phyloP scores from a whole-genome alignment of 2,329 filamentous ascomycete species.

The Penicillium olsonii region DNA sequence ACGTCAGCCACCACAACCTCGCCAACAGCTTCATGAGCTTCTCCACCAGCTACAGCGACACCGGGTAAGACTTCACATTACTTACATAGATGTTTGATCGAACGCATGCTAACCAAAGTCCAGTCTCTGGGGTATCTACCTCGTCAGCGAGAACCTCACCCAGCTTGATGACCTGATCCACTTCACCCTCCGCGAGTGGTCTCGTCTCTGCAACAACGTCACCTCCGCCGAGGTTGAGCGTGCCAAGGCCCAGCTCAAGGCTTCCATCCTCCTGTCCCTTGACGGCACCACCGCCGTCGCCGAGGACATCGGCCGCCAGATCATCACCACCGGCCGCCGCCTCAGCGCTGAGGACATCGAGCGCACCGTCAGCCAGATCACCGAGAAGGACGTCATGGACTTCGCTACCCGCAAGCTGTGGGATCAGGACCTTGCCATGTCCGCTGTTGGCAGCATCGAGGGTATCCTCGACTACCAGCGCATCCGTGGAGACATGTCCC shows the following conservation, averaged over 20 bases:
- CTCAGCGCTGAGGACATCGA: constrained; percentile 93
- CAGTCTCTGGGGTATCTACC: constrained; percentile 99
- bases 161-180: constrained; percentile 93
- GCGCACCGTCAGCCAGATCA: constrained; percentile 82
- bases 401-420: constrained; percentile 94
- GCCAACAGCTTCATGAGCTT: constrained; percentile 99
- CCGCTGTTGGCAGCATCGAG: constrained; percentile 90
- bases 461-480: constrained; percentile 61
- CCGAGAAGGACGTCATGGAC: constrained; percentile 94
- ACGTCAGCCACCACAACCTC: constrained; percentile 90
- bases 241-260: constrained; percentile 98
- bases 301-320: constrained; percentile 97
- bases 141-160: constrained; percentile 86
- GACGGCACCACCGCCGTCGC: constrained; percentile 97
- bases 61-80: constrained; percentile 67
- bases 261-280: constrained; percentile 92
- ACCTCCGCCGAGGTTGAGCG: constrained; percentile 90
- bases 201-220: constrained; percentile 86
- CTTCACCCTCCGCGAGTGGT: constrained; percentile 98
- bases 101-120: constrained; percentile 22
- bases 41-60: constrained; percentile 99
- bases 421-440: constrained; percentile 95
- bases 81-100: constrained; percentile 10
- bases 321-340: constrained; percentile 93
- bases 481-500: constrained; percentile 78